These are phyloP conservation scores for Asterella californica DNA, from an alignment of 225 moss, liverwort and hornwort species.

Conservation along the genomic window DNA sequence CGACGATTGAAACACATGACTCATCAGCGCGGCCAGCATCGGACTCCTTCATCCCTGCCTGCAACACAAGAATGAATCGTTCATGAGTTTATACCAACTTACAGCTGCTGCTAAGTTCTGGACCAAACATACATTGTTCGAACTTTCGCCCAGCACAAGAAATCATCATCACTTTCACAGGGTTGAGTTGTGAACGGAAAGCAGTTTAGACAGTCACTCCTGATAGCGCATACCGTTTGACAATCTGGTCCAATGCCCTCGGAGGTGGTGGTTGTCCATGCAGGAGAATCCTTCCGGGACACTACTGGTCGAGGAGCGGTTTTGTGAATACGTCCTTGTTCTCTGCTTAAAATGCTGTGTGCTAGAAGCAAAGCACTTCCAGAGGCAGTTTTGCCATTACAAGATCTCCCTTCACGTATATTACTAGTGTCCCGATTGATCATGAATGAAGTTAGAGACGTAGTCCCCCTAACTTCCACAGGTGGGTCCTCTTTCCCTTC, in stretches of 20 bases:
- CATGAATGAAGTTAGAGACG: not conserved
- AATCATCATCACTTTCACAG: not conserved
- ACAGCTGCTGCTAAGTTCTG: not conserved
- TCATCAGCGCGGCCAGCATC: not conserved
- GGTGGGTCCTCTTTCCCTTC: not conserved
- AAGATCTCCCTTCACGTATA: not conserved
- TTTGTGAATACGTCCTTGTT: not conserved
- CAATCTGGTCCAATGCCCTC: not conserved
- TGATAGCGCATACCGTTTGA: not conserved
- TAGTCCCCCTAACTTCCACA: not conserved
- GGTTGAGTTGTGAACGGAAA: not conserved
- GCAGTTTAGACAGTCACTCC: not conserved
- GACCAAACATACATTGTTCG: not conserved
- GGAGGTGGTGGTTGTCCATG: not conserved
- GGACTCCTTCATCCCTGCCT: not conserved
- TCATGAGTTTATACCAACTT: not conserved
- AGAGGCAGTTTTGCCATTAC: not conserved
- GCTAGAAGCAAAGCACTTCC: not conserved
- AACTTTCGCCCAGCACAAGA: not conserved
- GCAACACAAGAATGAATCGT: not conserved
- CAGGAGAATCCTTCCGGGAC: not conserved
- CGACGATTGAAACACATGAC: not conserved
- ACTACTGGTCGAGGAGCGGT: not conserved
- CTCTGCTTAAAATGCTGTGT: not conserved
- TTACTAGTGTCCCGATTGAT: not conserved